Evolutionary conservation across 345 rosid species (phyloP), one percentile per base, ranked within the genome.

Genomic region (Triadica sebifera): DNA sequence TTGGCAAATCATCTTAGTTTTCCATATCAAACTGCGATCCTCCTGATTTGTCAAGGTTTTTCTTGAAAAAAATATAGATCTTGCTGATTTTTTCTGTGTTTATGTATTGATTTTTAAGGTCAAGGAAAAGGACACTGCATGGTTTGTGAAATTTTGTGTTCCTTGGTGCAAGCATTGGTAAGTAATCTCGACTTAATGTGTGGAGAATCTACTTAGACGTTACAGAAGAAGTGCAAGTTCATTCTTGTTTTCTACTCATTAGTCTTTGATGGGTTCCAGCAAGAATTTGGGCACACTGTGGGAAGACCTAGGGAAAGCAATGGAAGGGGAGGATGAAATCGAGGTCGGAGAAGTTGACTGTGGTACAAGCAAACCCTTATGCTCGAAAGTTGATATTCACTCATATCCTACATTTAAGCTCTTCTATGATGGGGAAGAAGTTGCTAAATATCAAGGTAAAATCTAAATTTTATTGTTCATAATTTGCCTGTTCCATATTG

Each of bases 91-190:
- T 39, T 22, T 34, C 4, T 55, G 22, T 24, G 4, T 65, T 29
- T 29, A 10, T 39, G 19, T 59, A 17, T 10, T 15, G 2, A 6
- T 59, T 38, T 4, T 74, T 69, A 68, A 94, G 98, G 86, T 93
- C 76, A 95, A 95, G 88, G 99, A 95, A 86, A 95, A 89, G 82
- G 98, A 93, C 79, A 95, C 98, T 12, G 89, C 87, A 0, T 95
- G 98, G 99, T 93, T 95, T 74, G 96, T 95, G 65, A 93, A 95
- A 65, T 95, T 95, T 70, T 95, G 99, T 75, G 98, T 95, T 65
- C 97, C 98, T 38, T 93, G 99, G 99, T 95, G 98, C 74, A 95
- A 95, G 87, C 99, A 95, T 74, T 95, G 99, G 99, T 95, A 83
- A 87, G 50, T 65, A 16, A 24, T 60, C 37, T 43, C 38, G 51